Base-by-base conservation (phyloP, 106 monocot genomes). In the Dioscorea dumetorum region DNA sequence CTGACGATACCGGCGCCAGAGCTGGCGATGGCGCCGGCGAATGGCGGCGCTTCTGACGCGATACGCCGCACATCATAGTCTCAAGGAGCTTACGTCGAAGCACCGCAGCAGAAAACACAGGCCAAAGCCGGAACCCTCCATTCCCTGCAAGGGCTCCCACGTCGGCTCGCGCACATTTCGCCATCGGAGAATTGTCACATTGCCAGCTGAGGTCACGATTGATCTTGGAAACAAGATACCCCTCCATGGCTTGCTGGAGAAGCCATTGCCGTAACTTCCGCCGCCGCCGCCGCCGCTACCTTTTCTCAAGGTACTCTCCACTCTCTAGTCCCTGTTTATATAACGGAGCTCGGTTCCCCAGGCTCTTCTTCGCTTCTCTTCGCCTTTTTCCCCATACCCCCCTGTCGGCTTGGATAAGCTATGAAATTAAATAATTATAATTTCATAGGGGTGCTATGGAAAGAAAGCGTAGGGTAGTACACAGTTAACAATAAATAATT, bases 51-150 rank as follows among this genome's bases (percentile, higher is more conserved):
- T 41, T 41, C 41, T 41, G 41, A 54, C 53, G 13, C 54, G 73
- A 67, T 28, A 62, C 81, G 66, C 93, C 93, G 75, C 93, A 94
- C 2, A 63, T 72, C 18, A 90, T 19, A 19, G 75, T 72, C 2
- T 79, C 75, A 32, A 87, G 70, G 10, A 94, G 75, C 86, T 70
- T 79, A 24, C 84, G 73, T 32, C 89, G 89, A 58, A 89, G 57
- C 0, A 70, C 53, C 8, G 83, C 71, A 23, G 69, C 67, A 52
- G 77, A 90, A 63, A 83, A 76, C 58, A 60, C 19, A 63, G 78
- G 33, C 78, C 78, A 75, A 0, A 80, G 83, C 8, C 80, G 77
- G 80, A 73, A 68, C 1, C 66, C 69, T 41, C 41, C 41, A 10
- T 41, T 41, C 9, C 41, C 41, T 0, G 41, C 41, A 10, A 41